Evolutionary conservation across 2,329 filamentous ascomycete genomes (phyloP).

Genomic region (Diplodia mutila): DNA sequence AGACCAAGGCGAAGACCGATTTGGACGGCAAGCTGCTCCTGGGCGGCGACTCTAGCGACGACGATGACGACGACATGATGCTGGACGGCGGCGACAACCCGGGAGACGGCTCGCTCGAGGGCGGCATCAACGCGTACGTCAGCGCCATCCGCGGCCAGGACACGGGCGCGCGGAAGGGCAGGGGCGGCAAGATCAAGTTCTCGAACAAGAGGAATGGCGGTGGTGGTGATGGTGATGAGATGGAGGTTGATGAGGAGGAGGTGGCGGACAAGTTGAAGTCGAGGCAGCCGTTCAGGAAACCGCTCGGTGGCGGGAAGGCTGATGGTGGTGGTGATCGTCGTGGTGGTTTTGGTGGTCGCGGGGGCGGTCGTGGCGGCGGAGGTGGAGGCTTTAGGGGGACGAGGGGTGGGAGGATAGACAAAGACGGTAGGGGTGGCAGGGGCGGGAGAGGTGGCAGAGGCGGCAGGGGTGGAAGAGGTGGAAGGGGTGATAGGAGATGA

Average conservation of each 20-base stretch:
- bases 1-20: slow-evolving; percentile 68
- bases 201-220: slow-evolving; percentile 51
- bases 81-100: slow-evolving; percentile 50
- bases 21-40: slow-evolving; percentile 81
- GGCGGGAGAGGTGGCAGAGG: slow-evolving; percentile 14
- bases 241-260: slow-evolving; percentile 50
- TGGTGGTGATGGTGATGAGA: slow-evolving; percentile 45
- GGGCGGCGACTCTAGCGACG: slow-evolving; percentile 56
- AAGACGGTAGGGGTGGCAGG: slow-evolving; percentile 17
- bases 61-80: slow-evolving; percentile 55
- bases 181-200: slow-evolving; percentile 62
- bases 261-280: slow-evolving; percentile 41
- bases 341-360: slow-evolving; percentile 27
- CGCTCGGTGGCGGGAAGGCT: slow-evolving; percentile 36
- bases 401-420: slow-evolving; percentile 32
- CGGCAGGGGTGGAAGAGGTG: slow-evolving; percentile 2
- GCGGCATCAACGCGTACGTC: slow-evolving; percentile 64
- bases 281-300: slow-evolving; percentile 38
- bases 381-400: slow-evolving; percentile 32
- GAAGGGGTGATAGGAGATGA: slow-evolving; percentile 23
- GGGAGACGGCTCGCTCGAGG: slow-evolving; percentile 49
- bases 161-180: slow-evolving; percentile 61
- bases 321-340: slow-evolving; percentile 16
- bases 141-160: slow-evolving; percentile 64
- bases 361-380: slow-evolving; percentile 11